phyloP scores from a whole-genome alignment of 495 filamentous ascomycete genomes.

The Lepidopterella palustris region DNA sequence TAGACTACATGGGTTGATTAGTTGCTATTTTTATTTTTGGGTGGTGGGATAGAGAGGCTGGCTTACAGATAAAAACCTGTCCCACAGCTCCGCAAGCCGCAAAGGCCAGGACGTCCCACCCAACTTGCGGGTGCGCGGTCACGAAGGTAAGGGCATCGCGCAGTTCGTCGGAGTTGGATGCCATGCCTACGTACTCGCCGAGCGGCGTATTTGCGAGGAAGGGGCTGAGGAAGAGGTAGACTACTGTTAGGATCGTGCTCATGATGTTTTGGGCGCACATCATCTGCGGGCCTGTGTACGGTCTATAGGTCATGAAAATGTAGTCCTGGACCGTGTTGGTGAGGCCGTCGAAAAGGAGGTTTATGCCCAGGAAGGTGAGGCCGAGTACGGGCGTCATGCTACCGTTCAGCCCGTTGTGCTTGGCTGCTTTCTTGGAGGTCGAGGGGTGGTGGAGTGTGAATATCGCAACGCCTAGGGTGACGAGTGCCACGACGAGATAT shows the following conservation, averaged over 20 bases:
- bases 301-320: conserved; percentile 71
- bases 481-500: conserved; percentile 83
- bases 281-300: conserved; percentile 91
- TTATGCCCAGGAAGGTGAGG: conserved; percentile 77
- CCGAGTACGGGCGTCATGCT: conserved; percentile 56
- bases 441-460: conserved; percentile 83
- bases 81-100: conserved; percentile 88
- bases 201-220: conserved; percentile 61
- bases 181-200: conserved; percentile 60
- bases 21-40: conserved; percentile 14
- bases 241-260: conserved; percentile 62
- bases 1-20: conserved; percentile 58
- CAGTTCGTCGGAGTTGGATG: conserved; percentile 61
- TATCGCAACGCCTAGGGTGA: conserved; percentile 86
- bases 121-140: conserved; percentile 64
- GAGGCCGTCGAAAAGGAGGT: conserved; percentile 89
- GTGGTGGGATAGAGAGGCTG: not conserved
- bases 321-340: conserved; percentile 97
- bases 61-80: conserved; percentile 88
- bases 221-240: conserved; percentile 71
- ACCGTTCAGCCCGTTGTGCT: conserved; percentile 43
- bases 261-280: conserved; percentile 97
- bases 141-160: conserved; percentile 74
- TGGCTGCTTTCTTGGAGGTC: conserved; percentile 58
- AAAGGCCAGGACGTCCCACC: conserved; percentile 81